phyloP scores from a whole-genome alignment of 352 stramenopile genomes.

The Phytophthora rubi region DNA sequence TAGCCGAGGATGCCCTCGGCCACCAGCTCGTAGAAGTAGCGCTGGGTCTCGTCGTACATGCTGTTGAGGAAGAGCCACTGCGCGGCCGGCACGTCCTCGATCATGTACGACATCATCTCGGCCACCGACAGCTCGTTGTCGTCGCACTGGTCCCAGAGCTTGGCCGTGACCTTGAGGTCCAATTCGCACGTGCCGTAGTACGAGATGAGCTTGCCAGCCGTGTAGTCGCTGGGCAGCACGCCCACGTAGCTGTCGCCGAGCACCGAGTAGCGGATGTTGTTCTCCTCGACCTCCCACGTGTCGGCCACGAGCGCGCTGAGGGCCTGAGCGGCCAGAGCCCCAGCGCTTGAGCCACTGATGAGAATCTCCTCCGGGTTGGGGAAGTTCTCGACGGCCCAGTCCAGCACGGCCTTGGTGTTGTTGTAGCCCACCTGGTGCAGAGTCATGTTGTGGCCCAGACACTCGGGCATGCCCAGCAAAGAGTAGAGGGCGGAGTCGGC shows the following conservation, averaged over 20 bases:
- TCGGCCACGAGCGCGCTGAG: constrained; percentile 54
- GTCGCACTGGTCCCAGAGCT: constrained; percentile 54
- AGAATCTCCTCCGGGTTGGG: constrained; percentile 64
- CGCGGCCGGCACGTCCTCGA: constrained; percentile 48
- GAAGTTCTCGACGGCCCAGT: constrained; percentile 71
- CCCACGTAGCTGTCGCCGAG: constrained; percentile 72
- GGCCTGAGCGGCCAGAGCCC: constrained; percentile 56
- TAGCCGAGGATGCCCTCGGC: constrained; percentile 56
- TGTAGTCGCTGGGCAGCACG: constrained; percentile 57
- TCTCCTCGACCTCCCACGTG: constrained; percentile 60
- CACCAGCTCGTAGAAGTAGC: constrained; percentile 72
- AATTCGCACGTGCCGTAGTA: constrained; percentile 68
- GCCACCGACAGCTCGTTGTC: constrained; percentile 48
- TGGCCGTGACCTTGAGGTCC: constrained; percentile 47
- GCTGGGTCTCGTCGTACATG: constrained; percentile 65
- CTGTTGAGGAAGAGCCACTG: constrained; percentile 77
- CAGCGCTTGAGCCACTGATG: constrained; percentile 63
- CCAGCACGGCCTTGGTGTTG: constrained; percentile 67
- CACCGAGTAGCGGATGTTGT: constrained; percentile 63
- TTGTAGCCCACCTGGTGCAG: constrained; percentile 66
- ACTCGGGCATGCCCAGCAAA: constrained; percentile 49
- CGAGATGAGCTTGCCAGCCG: constrained; percentile 54
- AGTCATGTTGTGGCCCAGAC: constrained; percentile 56
- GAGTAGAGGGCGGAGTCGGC: constrained; percentile 42
- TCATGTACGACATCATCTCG: constrained; percentile 60